phyloP scores from a whole-genome alignment of 2,329 filamentous ascomycete genomes.

The Alternaria arborescens region DNA sequence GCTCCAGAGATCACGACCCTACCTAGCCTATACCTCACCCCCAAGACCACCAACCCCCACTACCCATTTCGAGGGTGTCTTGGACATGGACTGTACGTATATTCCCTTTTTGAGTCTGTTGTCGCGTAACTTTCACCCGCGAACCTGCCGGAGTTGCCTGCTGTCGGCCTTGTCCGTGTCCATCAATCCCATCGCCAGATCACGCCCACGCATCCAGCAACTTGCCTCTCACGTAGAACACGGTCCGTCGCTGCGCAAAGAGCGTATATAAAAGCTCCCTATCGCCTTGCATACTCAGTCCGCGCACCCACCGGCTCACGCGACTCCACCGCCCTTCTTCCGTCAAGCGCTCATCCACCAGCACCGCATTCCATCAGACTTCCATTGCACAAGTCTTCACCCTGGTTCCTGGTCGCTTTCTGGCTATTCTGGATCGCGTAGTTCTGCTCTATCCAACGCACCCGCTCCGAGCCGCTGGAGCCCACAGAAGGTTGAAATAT shows the following conservation, averaged over 20 bases:
- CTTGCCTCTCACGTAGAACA: conserved; percentile 25
- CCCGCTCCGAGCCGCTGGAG: conserved; percentile 44
- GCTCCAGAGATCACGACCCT: conserved; percentile 29
- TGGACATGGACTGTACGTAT: conserved; percentile 68
- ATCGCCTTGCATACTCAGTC: conserved; percentile 22
- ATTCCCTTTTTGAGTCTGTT: conserved; percentile 45
- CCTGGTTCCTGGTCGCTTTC: conserved; percentile 40
- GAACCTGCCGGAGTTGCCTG: conserved; percentile 28
- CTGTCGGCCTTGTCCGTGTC: conserved; percentile 42
- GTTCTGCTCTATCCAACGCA: conserved; percentile 47
- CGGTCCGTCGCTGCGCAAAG: conserved; percentile 20
- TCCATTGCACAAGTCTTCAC: conserved; percentile 41
- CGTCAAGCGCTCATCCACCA: conserved; percentile 45
- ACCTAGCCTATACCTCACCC: conserved; percentile 40
- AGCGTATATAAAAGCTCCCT: conserved; percentile 24
- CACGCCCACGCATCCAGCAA: conserved; percentile 43
- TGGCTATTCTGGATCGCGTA: conserved; percentile 56
- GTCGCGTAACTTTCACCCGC: conserved; percentile 27
- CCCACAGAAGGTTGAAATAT: conserved; percentile 45
- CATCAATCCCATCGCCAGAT: conserved; percentile 46
- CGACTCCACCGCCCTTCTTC: conserved; percentile 34
- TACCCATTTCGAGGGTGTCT: conserved; percentile 54
- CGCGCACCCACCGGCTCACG: conserved; percentile 31
- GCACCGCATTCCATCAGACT: conserved; percentile 52
- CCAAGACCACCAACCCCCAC: conserved; percentile 37